A percentile compares a stretch with the other conserved stretches of the same genome.
phyloP scores from a whole-genome alignment of 805 yeast genomes.

The Saccharomycopsis olivae region DNA sequence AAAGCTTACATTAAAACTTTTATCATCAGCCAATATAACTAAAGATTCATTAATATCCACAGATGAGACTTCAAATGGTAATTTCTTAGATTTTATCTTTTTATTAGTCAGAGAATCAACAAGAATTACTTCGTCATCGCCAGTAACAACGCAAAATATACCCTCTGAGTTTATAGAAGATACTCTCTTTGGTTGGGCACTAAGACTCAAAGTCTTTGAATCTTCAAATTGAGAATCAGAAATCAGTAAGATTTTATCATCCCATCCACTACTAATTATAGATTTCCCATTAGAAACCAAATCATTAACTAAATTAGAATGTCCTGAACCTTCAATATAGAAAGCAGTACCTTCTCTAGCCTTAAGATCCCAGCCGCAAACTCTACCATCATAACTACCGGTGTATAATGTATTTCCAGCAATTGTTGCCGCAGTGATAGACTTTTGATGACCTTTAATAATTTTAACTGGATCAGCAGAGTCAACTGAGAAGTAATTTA shows the following conservation, averaged over 20 bases:
- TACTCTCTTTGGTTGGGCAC: conserved; percentile 41
- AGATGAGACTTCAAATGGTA: conserved; percentile 35
- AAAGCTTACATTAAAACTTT: conserved; percentile 30
- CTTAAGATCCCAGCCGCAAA: conserved; percentile 46
- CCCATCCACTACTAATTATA: conserved; percentile 73
- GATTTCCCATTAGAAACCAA: conserved; percentile 28
- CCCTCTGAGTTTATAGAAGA: conserved; percentile 26
- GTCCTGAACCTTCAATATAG: conserved; percentile 34
- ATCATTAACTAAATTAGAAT: conserved; percentile 58
- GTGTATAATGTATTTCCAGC: conserved; percentile 31
- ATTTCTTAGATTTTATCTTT: conserved; percentile 21
- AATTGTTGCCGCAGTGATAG: conserved; percentile 51
- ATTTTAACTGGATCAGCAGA: conserved; percentile 24
- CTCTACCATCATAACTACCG: conserved; percentile 77
- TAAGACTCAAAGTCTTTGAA: conserved; percentile 23
- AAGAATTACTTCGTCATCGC: conserved; percentile 29
- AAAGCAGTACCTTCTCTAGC: conserved; percentile 26
- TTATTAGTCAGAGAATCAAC: conserved; percentile 19
- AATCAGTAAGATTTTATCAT: conserved; percentile 47
- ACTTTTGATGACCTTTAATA: conserved; percentile 71
- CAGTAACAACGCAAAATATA: conserved; percentile 34
- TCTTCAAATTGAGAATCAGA: conserved; percentile 21
- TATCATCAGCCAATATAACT: conserved; percentile 41
- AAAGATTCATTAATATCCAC: conserved; percentile 33
- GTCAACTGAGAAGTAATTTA: conserved; percentile 45